Base-by-base conservation (phyloP, 306 rosid genomes). In the Comarum palustre region DNA sequence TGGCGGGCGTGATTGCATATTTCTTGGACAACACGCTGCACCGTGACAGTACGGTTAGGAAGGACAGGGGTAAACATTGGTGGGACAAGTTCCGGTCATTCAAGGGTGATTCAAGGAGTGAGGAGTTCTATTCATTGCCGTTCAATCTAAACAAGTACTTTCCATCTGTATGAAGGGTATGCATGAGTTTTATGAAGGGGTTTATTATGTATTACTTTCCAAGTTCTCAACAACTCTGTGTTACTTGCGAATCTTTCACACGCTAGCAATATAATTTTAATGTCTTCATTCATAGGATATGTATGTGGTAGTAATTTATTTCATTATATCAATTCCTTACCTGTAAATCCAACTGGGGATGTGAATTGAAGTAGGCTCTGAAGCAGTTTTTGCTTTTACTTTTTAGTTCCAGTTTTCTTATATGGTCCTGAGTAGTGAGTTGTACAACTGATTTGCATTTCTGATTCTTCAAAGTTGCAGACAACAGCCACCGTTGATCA, bases 61-160 rank as follows among this genome's bases (percentile, higher is more conserved):
- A 95, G 80, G 99, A 95, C 83, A 80, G 97, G 20, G 99, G 99
- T n/a, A 95, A 90, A 75, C 87, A 88, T 68, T 95, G 97, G 96
- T 95, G 99, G 99, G 96, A 92, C 81, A 95, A 92, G 84, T 95
- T 83, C 84, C 48, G 76, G 65, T 87, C 96, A 55, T 95, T 82
- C 81, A 90, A 87, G 82, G 84, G 90, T 4, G 99, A 95, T 32
- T 41, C 87, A 11, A 88, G 99, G 76, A 91, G 96, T 12, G 97
- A 92, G 71, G 99, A 95, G 79, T 95, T 95, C 79, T 95, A 92
- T 83, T 88, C 97, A 31, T 80, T 92, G 55, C 99, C 99, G 42
- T 92, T 90, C 90, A 95, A 92, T 57, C 92, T 92, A 13, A 92
- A 95, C 88, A 95, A 95, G 75, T 92, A 92, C 74, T 95, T 95